phyloP scores from a whole-genome alignment of 1,284 basidiomycete genomes.

The Calocybe gambosa region DNA sequence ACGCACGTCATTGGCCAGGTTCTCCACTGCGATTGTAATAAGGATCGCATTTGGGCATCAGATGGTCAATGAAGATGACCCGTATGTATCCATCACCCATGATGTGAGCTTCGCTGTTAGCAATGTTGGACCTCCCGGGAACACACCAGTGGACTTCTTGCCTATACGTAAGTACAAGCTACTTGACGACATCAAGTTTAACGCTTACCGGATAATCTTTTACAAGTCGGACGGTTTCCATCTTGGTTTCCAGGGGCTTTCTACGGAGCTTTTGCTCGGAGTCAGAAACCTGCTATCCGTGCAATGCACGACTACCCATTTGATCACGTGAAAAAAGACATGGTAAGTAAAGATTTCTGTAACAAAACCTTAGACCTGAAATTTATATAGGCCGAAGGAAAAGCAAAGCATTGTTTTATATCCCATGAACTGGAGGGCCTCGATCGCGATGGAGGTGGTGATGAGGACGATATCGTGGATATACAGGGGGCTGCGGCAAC shows the following conservation, averaged over 20 bases:
- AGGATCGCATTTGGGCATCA: background rate
- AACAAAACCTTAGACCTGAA: too few relatives aligned
- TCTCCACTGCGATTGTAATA: background rate
- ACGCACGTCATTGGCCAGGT: background rate
- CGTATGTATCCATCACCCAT: background rate
- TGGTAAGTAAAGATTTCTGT: background rate
- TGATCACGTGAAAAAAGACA: background rate
- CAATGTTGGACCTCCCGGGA: constrained; percentile 7
- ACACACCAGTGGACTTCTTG: constrained; percentile 20
- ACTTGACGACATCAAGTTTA: background rate
- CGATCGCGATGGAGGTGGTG: too few relatives aligned
- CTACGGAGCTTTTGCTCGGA: constrained; percentile 15
- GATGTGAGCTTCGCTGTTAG: background rate
- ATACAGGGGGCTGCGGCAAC: too few relatives aligned
- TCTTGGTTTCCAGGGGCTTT: constrained; percentile 19
- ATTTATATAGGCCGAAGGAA: too few relatives aligned
- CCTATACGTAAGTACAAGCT: constrained; percentile 15
- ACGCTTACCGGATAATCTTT: background rate
- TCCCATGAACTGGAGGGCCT: too few relatives aligned
- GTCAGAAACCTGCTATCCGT: background rate
- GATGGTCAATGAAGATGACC: background rate
- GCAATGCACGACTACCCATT: constrained; percentile 14
- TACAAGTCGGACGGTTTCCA: constrained; percentile 15
- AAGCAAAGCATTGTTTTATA: too few relatives aligned
- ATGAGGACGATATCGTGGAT: too few relatives aligned